These are phyloP conservation scores for Boletus rubescentipes DNA, from an alignment of 768 basidiomycete species.

Conservation along the genomic window DNA sequence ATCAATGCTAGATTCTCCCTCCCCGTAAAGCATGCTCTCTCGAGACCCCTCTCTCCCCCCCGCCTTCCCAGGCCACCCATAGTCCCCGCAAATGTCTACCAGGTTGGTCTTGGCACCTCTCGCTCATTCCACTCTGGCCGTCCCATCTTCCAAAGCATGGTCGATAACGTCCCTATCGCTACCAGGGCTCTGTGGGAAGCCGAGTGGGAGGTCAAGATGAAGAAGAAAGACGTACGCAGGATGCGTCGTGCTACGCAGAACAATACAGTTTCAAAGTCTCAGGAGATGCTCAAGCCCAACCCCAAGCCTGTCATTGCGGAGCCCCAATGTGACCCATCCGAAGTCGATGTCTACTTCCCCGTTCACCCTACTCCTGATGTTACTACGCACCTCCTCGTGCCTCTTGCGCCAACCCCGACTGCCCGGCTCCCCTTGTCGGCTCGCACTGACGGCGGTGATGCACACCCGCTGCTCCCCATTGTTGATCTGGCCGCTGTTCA, in stretches of 20 bases:
- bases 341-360: conserved; percentile 66
- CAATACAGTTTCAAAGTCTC: conserved; percentile 18
- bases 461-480: conserved; percentile 51
- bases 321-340: conserved; percentile 30
- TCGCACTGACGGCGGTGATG: conserved; percentile 8
- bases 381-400: conserved; percentile 69
- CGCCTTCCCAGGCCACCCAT: conserved; percentile 58
- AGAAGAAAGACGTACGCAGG: conserved; percentile 39
- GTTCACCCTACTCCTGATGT: conserved; percentile 37
- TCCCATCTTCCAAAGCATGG: conserved; percentile 77
- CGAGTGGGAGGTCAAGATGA: conserved; percentile 61
- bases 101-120: conserved; percentile 75
- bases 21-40: conserved; percentile 52
- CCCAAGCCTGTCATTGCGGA: conserved; percentile 4
- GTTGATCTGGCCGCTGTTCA: conserved; percentile 53
- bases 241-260: conserved; percentile 24
- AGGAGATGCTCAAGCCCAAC: conserved; percentile 31
- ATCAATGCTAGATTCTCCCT: conserved; percentile 61
- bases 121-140: conserved; percentile 73
- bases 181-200: conserved; percentile 73
- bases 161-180: conserved; percentile 77
- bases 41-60: conserved; percentile 42
- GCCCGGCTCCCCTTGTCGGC: conserved; percentile 57
- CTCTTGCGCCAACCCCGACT: conserved; percentile 74
- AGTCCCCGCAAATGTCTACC: conserved; percentile 51